Evolutionary conservation across 1,284 basidiomycete genomes (phyloP).

Genomic region (Apiotrichum mycotoxinovorans): DNA sequence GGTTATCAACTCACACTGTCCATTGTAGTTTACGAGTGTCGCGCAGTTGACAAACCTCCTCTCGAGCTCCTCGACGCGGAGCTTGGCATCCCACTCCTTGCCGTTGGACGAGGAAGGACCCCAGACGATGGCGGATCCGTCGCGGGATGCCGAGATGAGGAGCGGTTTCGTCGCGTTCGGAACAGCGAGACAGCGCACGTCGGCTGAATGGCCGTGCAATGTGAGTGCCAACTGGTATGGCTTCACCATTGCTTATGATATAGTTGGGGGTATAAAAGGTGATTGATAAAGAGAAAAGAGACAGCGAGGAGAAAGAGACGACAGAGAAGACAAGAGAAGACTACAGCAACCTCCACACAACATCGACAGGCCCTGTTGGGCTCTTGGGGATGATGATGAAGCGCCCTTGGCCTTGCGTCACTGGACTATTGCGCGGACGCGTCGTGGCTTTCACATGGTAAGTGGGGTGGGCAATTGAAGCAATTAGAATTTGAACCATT

Average conservation of each 20-base stretch:
- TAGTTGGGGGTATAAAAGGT: background rate
- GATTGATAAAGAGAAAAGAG: background rate
- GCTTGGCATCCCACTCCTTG: conserved; percentile 64
- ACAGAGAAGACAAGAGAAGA: no score
- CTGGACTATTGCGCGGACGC: no score
- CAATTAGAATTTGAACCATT: no score
- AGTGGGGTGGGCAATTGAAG: no score
- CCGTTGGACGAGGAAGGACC: conserved; percentile 56
- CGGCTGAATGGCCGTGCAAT: conserved; percentile 53
- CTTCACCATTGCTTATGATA: conserved; percentile 13
- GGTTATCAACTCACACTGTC: conserved; percentile 39
- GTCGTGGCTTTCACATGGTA: no score
- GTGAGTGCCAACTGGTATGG: conserved; percentile 76
- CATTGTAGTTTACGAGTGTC: conserved; percentile 34
- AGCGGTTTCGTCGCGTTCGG: conserved; percentile 29
- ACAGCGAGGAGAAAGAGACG: background rate
- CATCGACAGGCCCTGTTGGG: no score
- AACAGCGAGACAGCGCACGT: conserved; percentile 39
- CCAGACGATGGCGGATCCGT: conserved; percentile 85
- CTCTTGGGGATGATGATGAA: conserved; percentile 6
- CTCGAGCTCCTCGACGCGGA: conserved; percentile 76
- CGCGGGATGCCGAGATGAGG: conserved; percentile 82
- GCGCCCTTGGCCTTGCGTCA: background rate
- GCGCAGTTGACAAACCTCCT: conserved; percentile 60
- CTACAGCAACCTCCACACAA: background rate